Percentiles rank a stretch among this genome's conserved stretches.
Conservation (phyloP, 1,284 basidiomycete species). For the Ceratobasidium theobromae region DNA sequence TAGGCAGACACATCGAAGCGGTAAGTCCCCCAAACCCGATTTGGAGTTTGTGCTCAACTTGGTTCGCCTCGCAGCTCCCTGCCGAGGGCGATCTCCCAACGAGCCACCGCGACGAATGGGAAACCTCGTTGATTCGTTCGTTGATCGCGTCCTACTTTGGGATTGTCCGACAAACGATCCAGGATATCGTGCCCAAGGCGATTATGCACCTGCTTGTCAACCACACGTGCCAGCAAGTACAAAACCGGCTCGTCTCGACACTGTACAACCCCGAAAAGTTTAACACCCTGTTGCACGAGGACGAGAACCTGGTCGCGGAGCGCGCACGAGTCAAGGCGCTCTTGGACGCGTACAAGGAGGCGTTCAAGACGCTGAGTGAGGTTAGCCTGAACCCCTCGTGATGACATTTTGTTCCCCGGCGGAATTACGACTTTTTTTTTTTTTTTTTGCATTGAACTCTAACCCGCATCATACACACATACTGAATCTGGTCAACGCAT, state of each 20-base stretch:
- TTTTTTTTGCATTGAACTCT: too few relatives aligned
- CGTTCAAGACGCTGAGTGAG: conserved; percentile 84
- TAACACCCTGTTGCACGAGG: conserved; percentile 89
- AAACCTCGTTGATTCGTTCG: conserved; percentile 91
- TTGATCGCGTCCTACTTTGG: conserved; percentile 95
- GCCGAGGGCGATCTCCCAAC: conserved; percentile 59
- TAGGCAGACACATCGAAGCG: conserved; percentile 93
- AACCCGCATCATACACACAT: too few relatives aligned
- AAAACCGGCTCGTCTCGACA: conserved; percentile 89
- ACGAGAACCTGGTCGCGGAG: conserved; percentile 92
- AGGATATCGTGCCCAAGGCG: conserved; percentile 96
- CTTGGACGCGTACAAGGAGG: conserved; percentile 95
- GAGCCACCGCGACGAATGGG: conserved; percentile 89
- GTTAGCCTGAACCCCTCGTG: conserved; percentile 63
- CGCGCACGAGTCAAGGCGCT: conserved; percentile 91
- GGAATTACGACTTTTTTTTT: too few relatives aligned
- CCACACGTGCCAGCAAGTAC: conserved; percentile 92
- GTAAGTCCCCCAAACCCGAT: conserved; percentile 52
- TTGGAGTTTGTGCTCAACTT: not conserved
- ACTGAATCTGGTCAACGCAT: not conserved
- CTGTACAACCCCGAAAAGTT: conserved; percentile 96
- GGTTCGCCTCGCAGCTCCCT: conserved; percentile 55
- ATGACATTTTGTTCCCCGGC: too few relatives aligned
- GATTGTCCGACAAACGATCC: conserved; percentile 95
- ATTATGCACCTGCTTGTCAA: conserved; percentile 97